Evolutionary conservation across 495 filamentous ascomycete genomes (phyloP).

Genomic region (Penicillium chermesinum): DNA sequence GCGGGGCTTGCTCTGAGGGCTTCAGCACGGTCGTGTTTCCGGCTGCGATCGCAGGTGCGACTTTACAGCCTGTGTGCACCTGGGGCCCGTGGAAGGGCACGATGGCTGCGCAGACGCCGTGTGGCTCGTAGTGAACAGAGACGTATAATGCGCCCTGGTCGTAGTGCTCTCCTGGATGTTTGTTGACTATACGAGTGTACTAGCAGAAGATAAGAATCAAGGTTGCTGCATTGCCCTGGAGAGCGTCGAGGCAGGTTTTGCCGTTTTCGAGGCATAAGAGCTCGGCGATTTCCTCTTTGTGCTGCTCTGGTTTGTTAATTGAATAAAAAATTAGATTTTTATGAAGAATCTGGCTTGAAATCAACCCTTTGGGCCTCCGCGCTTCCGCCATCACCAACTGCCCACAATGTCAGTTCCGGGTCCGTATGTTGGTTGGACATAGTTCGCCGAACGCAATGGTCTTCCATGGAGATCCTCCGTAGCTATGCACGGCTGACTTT

Average conservation of each 20-base stretch:
- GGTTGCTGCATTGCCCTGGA: conserved; percentile 8
- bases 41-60: conserved; percentile 45
- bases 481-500: too few species aligned
- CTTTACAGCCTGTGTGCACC: conserved; percentile 31
- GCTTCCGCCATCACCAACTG: too few species aligned
- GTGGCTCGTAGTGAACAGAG: conserved; percentile 14
- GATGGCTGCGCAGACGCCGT: conserved; percentile 20
- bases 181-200: conserved; percentile 13
- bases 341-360: too few species aligned
- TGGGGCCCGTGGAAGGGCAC: conserved; percentile 15
- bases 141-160: conserved; percentile 13
- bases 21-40: conserved; percentile 54
- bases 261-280: conserved; percentile 21
- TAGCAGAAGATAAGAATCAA: conserved; percentile 13
- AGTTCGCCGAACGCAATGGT: too few species aligned
- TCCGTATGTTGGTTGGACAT: too few species aligned
- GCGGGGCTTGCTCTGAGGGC: conserved; percentile 50
- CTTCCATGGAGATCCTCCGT: too few species aligned
- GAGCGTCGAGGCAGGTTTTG: conserved; percentile 13
- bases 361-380: too few species aligned
- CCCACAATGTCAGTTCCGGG: too few species aligned
- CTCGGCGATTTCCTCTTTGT: conserved; percentile 9
- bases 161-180: conserved; percentile 15
- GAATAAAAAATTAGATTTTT: neutral
- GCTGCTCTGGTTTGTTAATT: neutral